Conservation (phyloP, 345 rosid genomes). For the Boechera stricta region DNA sequence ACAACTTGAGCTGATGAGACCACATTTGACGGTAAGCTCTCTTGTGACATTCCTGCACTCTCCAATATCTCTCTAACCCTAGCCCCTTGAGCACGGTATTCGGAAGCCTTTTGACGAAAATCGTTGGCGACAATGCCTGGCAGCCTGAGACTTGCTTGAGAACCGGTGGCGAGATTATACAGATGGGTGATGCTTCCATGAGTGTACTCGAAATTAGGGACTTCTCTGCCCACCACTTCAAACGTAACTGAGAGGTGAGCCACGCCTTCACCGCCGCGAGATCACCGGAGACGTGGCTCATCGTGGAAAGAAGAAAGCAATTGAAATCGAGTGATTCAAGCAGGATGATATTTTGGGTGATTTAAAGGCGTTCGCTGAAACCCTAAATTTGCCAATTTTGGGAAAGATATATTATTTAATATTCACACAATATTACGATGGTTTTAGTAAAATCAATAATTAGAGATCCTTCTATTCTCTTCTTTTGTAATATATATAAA, state of each 20-base stretch:
- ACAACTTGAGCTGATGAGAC: constrained; percentile 88
- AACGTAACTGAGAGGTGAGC: constrained; percentile 69
- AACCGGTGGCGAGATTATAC: constrained; percentile 71
- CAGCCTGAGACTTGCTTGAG: constrained; percentile 90
- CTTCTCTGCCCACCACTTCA: constrained; percentile 79
- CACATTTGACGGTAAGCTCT: constrained; percentile 81
- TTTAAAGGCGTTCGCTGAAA: neutral
- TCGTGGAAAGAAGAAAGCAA: constrained; percentile 20
- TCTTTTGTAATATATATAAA: neutral
- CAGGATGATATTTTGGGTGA: neutral
- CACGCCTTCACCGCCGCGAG: constrained; percentile 55
- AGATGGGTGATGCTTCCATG: constrained; percentile 77
- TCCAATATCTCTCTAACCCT: constrained; percentile 85
- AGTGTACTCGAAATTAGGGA: constrained; percentile 81
- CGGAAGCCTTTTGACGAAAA: constrained; percentile 83
- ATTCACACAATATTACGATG: neutral
- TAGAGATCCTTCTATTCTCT: neutral
- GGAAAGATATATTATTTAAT: neutral
- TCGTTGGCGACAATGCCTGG: constrained; percentile 82
- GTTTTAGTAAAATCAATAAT: neutral
- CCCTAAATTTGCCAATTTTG: constrained; percentile 29
- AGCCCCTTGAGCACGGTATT: constrained; percentile 93
- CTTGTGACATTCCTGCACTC: constrained; percentile 77
- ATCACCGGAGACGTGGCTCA: constrained; percentile 60
- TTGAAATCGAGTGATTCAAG: constrained; percentile 3